Base-by-base conservation (phyloP, 1,284 basidiomycete species). In the Melampsora larici-populina region DNA sequence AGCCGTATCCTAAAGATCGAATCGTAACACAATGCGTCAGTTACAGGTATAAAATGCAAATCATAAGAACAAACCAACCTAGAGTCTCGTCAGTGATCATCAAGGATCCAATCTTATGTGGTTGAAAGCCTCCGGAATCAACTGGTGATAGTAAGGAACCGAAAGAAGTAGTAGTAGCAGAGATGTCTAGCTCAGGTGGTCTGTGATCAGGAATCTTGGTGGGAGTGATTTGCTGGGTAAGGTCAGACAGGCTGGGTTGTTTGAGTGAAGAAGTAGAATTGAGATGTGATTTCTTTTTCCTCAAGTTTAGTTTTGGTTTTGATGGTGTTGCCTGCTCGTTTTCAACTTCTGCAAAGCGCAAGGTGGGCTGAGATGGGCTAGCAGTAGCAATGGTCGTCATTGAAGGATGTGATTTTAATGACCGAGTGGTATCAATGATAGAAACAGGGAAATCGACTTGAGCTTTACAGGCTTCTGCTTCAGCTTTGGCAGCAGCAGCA, bases 1-100 rank as follows among this genome's bases (percentile, higher is more conserved):
- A 98, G 5, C 96, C 96, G 82, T 93, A 95, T 2, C 96, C 94
- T 94, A 24, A n/a, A 58, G 8, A 63, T 40, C 48, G 5, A 55
- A 48, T 36, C 11, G 49, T 66, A 49, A 55, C n/a, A n/a, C 69
- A 49, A 67, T 63, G 2, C 21, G 55, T 65, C 15, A 70, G 69
- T 31, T 62, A 78, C 29, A 62, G 0, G 24, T n/a, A 48, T 3
- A n/a, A 26, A 3, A 40, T 0, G 63, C 33, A 29, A 15, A 58
- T 46, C n/a, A 24, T 29, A 66, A 76, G 60, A 48, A 46, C 13
- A 31, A 62, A 43, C 81, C 31, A 21, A 83, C 82, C 82, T 31
- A 83, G 62, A 18, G 82, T 82, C 5, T 79, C 80, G 49, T 82
- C 81, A 26, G 81, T 81, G 0, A 83, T 80, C 0, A 79, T 31